Conservation (phyloP, 208 protist genomes). For the Strigomonas galati region DNA sequence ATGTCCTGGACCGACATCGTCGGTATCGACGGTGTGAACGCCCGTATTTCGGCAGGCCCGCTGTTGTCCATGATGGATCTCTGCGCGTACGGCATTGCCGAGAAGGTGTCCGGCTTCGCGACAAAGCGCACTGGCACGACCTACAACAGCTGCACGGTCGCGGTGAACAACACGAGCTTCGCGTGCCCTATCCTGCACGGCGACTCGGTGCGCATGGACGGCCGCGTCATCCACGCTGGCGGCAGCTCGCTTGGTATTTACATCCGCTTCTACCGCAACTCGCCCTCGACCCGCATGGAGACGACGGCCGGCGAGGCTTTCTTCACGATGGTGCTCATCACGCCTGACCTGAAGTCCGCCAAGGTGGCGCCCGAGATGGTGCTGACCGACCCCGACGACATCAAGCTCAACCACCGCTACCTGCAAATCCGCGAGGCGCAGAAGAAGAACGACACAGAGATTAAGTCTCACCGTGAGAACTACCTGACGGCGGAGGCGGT, state of each 20-base stretch:
- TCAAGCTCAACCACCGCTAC: conserved; percentile 65
- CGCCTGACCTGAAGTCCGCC: conserved; percentile 59
- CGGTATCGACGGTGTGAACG: conserved; percentile 40
- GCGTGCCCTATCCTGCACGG: conserved; percentile 79
- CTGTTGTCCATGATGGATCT: conserved; percentile 86
- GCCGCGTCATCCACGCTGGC: conserved; percentile 73
- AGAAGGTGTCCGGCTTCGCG: conserved; percentile 31
- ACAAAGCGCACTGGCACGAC: conserved; percentile 15
- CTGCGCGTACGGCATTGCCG: conserved; percentile 68
- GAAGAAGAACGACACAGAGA: conserved; percentile 29
- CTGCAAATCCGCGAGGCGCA: conserved; percentile 36
- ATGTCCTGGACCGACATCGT: conserved; percentile 80
- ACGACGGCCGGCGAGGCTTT: conserved; percentile 72
- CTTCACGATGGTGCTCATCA: conserved; percentile 90
- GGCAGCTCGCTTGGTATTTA: conserved; percentile 80
- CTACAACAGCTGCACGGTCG: conserved; percentile 73
- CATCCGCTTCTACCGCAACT: conserved; percentile 72
- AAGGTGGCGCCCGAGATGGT: conserved; percentile 82
- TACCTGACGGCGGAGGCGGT: conserved; percentile 41
- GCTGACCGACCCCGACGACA: conserved; percentile 61
- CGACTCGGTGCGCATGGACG: conserved; percentile 77
- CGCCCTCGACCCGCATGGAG: conserved; percentile 56
- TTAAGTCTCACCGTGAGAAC: conserved; percentile 12
- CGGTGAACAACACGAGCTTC: conserved; percentile 82
- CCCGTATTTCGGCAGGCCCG: conserved; percentile 72